phyloP scores from a whole-genome alignment of 768 basidiomycete species.

The Termitomyces heimii region DNA sequence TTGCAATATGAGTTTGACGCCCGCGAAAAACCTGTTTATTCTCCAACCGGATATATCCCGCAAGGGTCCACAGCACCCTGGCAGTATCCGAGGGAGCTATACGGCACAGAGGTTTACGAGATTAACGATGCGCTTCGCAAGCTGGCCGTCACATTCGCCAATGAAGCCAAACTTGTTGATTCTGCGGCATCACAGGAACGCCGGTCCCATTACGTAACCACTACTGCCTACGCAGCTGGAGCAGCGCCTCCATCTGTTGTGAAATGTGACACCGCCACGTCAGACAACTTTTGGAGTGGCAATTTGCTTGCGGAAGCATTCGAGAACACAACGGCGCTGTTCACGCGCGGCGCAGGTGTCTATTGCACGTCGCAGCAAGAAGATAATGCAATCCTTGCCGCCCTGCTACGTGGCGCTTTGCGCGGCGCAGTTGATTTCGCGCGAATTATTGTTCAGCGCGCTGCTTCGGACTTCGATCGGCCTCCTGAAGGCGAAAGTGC shows the following conservation, averaged over 20 bases:
- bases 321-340: conserved; percentile 9
- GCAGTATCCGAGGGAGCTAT: conserved; percentile 5
- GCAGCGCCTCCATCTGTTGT: conserved; percentile 9
- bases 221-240: conserved; percentile 1
- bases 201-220: background rate
- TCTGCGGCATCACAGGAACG: conserved; percentile 5
- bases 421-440: conserved; percentile 5
- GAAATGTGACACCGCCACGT: conserved; percentile 10
- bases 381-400: conserved; percentile 8
- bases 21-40: conserved; percentile 10
- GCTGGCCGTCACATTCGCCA: conserved; percentile 4
- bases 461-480: conserved; percentile 11
- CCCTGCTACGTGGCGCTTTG: conserved; percentile 1
- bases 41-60: conserved; percentile 11
- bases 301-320: conserved; percentile 6
- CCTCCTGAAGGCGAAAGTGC: conserved; percentile 7
- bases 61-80: conserved; percentile 4
- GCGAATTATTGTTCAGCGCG: conserved; percentile 5
- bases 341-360: conserved; percentile 8
- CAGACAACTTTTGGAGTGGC: conserved; percentile 11
- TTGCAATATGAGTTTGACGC: conserved; percentile 11
- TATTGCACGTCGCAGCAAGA: conserved; percentile 12
- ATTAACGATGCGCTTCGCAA: conserved; percentile 10
- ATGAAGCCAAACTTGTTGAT: background rate
- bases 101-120: conserved; percentile 10